Conservation (phyloP, 1,284 basidiomycete species). For the Phlebopus sp. region DNA sequence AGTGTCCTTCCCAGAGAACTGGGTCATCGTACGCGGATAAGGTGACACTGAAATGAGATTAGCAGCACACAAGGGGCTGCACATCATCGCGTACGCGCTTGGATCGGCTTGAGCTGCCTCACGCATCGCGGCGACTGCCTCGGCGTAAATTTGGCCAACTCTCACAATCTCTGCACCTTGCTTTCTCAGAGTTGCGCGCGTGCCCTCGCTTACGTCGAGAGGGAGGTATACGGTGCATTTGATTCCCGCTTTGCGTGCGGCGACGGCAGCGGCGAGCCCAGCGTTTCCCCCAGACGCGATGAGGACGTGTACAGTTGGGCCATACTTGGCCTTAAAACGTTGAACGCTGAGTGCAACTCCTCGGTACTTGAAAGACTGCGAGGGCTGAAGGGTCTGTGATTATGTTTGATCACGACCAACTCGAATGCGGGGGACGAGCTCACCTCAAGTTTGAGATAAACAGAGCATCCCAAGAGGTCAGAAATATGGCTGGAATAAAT, state of each 20-base stretch:
- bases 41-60: constrained; percentile 46
- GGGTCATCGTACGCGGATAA: constrained; percentile 69
- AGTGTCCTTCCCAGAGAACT: constrained; percentile 68
- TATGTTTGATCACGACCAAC: not conserved
- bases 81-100: constrained; percentile 47
- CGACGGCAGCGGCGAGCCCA: constrained; percentile 65
- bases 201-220: constrained; percentile 44
- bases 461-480: constrained; percentile 45
- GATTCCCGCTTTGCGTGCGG: constrained; percentile 50
- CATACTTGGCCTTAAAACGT: constrained; percentile 46
- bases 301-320: constrained; percentile 54
- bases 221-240: constrained; percentile 69
- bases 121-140: constrained; percentile 51
- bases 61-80: not conserved
- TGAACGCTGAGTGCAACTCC: constrained; percentile 64
- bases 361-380: constrained; percentile 73
- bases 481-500: constrained; percentile 58
- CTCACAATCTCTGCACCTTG: constrained; percentile 56
- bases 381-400: constrained; percentile 63
- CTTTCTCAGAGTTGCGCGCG: constrained; percentile 46
- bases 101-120: constrained; percentile 41
- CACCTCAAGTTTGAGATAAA: constrained; percentile 69
- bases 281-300: constrained; percentile 76
- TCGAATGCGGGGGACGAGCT: constrained; percentile 10
- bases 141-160: constrained; percentile 53